Conservation (phyloP, 2,329 filamentous ascomycete genomes). For the Chaetomium globosum region DNA sequence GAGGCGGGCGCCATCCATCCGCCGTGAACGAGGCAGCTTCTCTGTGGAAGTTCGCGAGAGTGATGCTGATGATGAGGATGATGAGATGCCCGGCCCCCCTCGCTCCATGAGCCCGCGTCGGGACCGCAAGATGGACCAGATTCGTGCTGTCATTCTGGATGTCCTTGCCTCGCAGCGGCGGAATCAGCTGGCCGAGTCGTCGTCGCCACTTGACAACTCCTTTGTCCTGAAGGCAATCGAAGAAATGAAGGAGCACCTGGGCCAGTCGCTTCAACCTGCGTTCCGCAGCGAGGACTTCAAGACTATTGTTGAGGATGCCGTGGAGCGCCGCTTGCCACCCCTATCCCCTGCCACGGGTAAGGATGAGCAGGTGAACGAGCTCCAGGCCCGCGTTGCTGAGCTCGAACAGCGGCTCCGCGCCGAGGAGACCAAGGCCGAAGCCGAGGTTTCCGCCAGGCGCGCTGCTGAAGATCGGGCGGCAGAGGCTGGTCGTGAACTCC, state of each 20-base stretch:
- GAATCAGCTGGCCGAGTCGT: constrained; percentile 42
- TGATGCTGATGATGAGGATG: constrained; percentile 93
- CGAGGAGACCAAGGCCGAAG: constrained; percentile 53
- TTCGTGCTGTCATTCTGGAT: constrained; percentile 72
- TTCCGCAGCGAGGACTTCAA: constrained; percentile 58
- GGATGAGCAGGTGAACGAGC: constrained; percentile 58
- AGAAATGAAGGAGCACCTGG: constrained; percentile 61
- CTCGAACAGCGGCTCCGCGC: constrained; percentile 60
- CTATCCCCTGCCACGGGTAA: constrained; percentile 52
- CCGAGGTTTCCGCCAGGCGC: constrained; percentile 53
- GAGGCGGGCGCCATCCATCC: constrained; percentile 57
- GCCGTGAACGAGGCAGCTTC: constrained; percentile 64
- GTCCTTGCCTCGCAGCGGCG: constrained; percentile 65
- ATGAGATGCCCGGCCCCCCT: constrained; percentile 62
- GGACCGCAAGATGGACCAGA: constrained; percentile 80
- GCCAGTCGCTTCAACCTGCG: constrained; percentile 48
- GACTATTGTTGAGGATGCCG: constrained; percentile 64
- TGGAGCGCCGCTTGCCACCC: constrained; percentile 60
- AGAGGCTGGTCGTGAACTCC: constrained; percentile 58
- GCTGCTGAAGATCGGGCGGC: constrained; percentile 57
- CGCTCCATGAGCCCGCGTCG: constrained; percentile 76
- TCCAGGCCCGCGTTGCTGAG: constrained; percentile 62
- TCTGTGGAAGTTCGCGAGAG: constrained; percentile 76
- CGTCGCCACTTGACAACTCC: constrained; percentile 45
- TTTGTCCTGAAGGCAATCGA: constrained; percentile 68